Base-by-base conservation (phyloP, 1,139 yeast genomes). In the Suhomyces kunorum region DNA sequence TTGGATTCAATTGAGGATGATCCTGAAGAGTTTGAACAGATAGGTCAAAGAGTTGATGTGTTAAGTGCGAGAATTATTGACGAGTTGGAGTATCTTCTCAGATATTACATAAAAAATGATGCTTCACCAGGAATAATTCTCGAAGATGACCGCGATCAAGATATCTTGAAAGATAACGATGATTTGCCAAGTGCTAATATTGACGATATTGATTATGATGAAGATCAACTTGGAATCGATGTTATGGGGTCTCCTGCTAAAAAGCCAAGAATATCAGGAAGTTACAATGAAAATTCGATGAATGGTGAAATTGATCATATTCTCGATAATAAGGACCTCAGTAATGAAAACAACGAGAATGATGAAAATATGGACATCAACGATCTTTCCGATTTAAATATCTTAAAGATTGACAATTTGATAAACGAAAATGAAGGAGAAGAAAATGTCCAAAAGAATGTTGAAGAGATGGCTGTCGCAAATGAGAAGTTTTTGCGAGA, bases 21-120 rank as follows among this genome's bases (percentile, higher is more conserved):
- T 24, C n/a, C n/a, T n/a, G 51, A 45, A 16, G 44, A 46, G 11
- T 49, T 46, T 12, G 52, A 45, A 11, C 49, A 47, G 12, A 59
- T 68, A 13, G 71, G 72, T 5, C 70, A 70, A 3, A 74, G 83
- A 48, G 74, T 83, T 39, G 97, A 88, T 61, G 68, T 86, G 11
- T 65, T 88, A 42, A 83, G 94, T 57, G 92, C 94, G 3, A 68
- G 94, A 49, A 83, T 87, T 1, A 75, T 87, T 29, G 87, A 84
- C 50, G 95, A 88, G 57, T 76, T 87, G 46, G 78, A 77, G 47
- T 71, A 55, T 43, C 60, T 72, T 38, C 66, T 72, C 22, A 45
- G 74, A 16, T 66, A 58, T 47, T 71, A 67, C 44, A 54, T 67
- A 18, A 53, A 54, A 24, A 52, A 51, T 39, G 66, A 61, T 16